Conservation (phyloP, 2,329 filamentous ascomycete genomes). For the Sarocladium kiliense region DNA sequence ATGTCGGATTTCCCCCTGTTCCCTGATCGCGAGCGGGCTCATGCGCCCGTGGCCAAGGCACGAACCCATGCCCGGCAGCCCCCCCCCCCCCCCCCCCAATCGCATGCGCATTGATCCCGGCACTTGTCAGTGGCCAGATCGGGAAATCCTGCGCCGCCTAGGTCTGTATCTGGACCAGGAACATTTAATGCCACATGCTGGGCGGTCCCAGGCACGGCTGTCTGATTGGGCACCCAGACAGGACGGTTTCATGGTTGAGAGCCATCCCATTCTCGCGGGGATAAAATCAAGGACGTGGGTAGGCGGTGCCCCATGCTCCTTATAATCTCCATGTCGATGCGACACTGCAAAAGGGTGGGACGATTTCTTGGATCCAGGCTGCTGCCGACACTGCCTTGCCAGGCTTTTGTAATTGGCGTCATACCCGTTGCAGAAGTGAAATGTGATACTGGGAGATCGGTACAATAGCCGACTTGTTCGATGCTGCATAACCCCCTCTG, state of each 20-base stretch:
- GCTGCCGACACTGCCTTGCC: neutral
- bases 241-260: neutral
- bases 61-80: neutral
- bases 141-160: neutral
- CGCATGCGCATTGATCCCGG: conserved; percentile 6
- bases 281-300: neutral
- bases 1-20: neutral
- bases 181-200: neutral
- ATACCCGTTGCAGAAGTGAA: neutral
- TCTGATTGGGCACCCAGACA: neutral
- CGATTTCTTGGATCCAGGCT: neutral
- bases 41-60: conserved; percentile 8
- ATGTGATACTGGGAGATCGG: neutral
- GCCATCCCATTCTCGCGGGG: too few species aligned
- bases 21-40: neutral
- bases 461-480: neutral
- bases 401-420: neutral
- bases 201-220: neutral
- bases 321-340: conserved; percentile 1
- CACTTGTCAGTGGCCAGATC: conserved; percentile 4
- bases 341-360: neutral
- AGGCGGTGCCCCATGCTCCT: neutral
- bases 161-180: neutral
- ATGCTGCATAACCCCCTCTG: neutral
- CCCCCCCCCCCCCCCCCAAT: neutral